Evolutionary conservation across 2,329 filamentous ascomycete species (phyloP).

Genomic region (Endothia cerciana): DNA sequence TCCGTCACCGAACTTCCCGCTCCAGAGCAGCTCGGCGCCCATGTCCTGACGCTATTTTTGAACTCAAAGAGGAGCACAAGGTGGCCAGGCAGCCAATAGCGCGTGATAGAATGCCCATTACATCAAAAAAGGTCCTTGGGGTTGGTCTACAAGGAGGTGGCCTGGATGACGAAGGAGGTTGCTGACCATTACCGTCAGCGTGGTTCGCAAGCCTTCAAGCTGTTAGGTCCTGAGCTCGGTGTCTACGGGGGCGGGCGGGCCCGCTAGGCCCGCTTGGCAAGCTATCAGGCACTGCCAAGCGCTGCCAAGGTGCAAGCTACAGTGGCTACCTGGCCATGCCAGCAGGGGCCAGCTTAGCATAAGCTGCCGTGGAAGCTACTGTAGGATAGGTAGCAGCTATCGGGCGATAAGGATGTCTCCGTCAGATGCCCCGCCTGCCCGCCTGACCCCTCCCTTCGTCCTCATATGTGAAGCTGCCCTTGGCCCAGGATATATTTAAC

Average conservation of each 20-base stretch:
- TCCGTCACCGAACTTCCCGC: too few species aligned
- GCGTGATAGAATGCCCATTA: conserved; percentile 25
- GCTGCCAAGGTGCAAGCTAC: too few species aligned
- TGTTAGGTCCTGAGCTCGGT: too few species aligned
- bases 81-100: conserved; percentile 17
- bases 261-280: conserved; percentile 20
- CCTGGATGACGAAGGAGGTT: background rate
- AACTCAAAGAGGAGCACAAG: background rate
- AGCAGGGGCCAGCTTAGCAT: too few species aligned
- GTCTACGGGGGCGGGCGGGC: background rate
- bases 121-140: background rate
- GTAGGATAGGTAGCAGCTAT: background rate
- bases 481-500: background rate
- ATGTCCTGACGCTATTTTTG: too few species aligned
- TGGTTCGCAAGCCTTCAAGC: conserved; percentile 15
- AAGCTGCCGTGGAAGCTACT: background rate
- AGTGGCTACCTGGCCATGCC: too few species aligned
- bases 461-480: background rate
- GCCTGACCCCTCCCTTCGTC: background rate
- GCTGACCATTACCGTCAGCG: conserved; percentile 27
- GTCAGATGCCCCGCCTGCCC: background rate
- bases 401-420: background rate
- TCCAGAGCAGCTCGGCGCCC: too few species aligned
- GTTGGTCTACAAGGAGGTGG: background rate
- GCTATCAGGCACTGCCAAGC: too few species aligned